Evolutionary conservation across 495 filamentous ascomycete genomes (phyloP).

Genomic region (Haplographium delicatum): DNA sequence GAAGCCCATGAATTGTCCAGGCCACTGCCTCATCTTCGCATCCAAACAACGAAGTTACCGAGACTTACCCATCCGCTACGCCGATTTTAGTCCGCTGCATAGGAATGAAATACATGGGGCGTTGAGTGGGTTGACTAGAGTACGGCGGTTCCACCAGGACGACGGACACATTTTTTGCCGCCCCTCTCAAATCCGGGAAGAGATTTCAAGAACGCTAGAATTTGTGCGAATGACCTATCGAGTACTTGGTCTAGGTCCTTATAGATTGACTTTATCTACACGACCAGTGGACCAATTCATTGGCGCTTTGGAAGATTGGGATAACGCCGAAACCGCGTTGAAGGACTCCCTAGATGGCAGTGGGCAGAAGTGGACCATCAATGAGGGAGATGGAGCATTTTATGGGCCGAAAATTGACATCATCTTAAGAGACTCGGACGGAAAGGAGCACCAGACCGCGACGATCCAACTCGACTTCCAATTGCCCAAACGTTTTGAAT

Average conservation of each 20-base stretch:
- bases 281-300: conserved; percentile 73
- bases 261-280: conserved; percentile 75
- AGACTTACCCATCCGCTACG: conserved; percentile 84
- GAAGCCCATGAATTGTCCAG: conserved; percentile 97
- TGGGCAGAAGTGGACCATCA: conserved; percentile 62
- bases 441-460: conserved; percentile 87
- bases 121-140: conserved; percentile 79
- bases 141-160: conserved; percentile 92
- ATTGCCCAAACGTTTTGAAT: conserved; percentile 73
- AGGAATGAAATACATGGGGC: conserved; percentile 86
- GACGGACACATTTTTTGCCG: conserved; percentile 95
- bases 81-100: conserved; percentile 89
- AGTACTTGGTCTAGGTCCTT: conserved; percentile 67
- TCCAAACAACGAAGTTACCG: conserved; percentile 68
- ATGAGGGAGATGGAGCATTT: conserved; percentile 84
- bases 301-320: conserved; percentile 75
- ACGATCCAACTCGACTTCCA: conserved; percentile 95
- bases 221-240: conserved; percentile 77
- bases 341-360: conserved; percentile 61
- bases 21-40: conserved; percentile 83
- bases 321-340: conserved; percentile 70
- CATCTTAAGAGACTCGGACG: conserved; percentile 72
- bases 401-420: conserved; percentile 96
- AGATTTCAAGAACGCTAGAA: conserved; percentile 72
- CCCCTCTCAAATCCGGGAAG: conserved; percentile 71